Evolutionary conservation across 345 rosid species (phyloP).

Genomic region (Noccaea bulbosa): DNA sequence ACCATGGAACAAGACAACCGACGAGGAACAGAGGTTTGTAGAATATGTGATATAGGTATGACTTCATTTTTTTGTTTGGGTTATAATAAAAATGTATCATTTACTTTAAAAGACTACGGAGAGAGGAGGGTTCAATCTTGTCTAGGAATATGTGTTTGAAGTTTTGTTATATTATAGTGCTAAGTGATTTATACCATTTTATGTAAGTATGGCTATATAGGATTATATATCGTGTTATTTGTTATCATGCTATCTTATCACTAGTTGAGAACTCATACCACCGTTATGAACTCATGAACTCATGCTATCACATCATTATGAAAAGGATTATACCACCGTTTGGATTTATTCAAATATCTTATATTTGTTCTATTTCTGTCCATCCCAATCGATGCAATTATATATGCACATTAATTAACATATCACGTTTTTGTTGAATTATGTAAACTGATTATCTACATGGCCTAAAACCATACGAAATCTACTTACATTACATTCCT

Average conservation of each 20-base stretch:
- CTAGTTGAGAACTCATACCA: no score
- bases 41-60: conserved; percentile 36
- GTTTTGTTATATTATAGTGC: conserved; percentile 4
- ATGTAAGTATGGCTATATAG: no score
- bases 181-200: not conserved
- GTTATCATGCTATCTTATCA: conserved; percentile 19
- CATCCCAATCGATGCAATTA: not conserved
- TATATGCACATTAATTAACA: not conserved
- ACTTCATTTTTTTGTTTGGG: conserved; percentile 27
- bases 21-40: conserved; percentile 40
- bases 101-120: not conserved
- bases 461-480: not conserved
- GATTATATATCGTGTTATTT: not conserved
- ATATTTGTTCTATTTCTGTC: not conserved
- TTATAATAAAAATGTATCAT: conserved; percentile 14
- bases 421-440: not conserved
- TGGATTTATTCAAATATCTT: no score
- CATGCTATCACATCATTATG: no score
- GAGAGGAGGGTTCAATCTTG: not conserved
- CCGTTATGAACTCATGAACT: no score
- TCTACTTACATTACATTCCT: not conserved
- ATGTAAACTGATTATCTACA: not conserved
- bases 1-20: conserved; percentile 29
- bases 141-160: not conserved
- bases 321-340: no score